Evolutionary conservation across 2,329 filamentous ascomycete species (phyloP).

Genomic region (Diaporthe capsici): DNA sequence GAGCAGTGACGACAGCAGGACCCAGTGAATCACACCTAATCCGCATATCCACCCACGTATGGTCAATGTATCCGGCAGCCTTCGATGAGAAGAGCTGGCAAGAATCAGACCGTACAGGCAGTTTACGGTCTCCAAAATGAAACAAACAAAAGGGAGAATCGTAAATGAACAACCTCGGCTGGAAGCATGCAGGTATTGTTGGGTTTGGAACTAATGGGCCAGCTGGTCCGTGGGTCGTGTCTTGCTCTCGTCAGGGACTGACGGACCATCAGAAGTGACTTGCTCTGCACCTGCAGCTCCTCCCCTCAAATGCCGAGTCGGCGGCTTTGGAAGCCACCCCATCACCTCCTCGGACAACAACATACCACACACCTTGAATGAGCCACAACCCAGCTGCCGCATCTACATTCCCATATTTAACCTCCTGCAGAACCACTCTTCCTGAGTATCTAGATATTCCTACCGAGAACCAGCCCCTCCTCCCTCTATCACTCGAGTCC

Average conservation of each 20-base stretch:
- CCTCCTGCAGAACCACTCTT: not conserved
- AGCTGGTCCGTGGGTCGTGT: not conserved
- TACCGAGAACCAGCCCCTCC: not conserved
- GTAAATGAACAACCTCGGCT: not conserved
- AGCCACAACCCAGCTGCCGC: not conserved
- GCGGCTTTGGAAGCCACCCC: slow-evolving; percentile 23
- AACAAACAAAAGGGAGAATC: not conserved
- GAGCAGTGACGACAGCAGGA: slow-evolving; percentile 12
- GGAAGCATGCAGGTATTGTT: not conserved
- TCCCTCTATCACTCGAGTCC: not conserved
- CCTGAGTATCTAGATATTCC: slow-evolving; percentile 1
- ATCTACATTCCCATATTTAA: not conserved
- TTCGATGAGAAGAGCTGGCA: not conserved
- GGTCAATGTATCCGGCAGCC: not conserved
- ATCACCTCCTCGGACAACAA: slow-evolving; percentile 5
- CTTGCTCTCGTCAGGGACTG: not conserved
- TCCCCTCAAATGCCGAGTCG: slow-evolving; percentile 21
- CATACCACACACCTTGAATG: slow-evolving; percentile 8
- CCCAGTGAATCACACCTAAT: not conserved
- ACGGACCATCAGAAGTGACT: not conserved
- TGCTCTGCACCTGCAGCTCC: slow-evolving; percentile 2
- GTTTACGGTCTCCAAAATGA: not conserved
- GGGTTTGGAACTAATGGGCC: not conserved
- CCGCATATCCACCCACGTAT: not conserved
- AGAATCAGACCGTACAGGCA: not conserved